phyloP scores from a whole-genome alignment of 192 early-diverging fungal species.

The Haplosporangium gracile region DNA sequence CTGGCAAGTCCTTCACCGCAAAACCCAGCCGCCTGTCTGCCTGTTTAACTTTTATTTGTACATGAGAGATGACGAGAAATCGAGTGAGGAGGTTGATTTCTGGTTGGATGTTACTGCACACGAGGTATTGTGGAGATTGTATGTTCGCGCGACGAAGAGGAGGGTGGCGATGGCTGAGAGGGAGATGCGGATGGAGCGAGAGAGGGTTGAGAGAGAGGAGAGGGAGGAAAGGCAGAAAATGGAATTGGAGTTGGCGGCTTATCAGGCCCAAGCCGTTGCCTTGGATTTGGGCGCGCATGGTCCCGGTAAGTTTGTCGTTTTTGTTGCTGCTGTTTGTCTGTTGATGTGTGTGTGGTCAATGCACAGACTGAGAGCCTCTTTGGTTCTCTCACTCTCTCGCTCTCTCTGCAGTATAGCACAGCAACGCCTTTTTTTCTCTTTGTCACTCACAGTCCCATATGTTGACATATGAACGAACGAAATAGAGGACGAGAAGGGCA shows the following conservation, averaged over 20 bases:
- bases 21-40: constrained; percentile 78
- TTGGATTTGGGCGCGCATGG: background rate
- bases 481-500: background rate
- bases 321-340: background rate
- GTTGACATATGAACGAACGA: too few relatives aligned
- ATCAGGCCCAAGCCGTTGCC: background rate
- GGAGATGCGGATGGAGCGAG: constrained; percentile 14
- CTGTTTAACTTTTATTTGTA: constrained; percentile 84
- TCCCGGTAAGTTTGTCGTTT: background rate
- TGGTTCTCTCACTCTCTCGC: background rate
- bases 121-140: constrained; percentile 75
- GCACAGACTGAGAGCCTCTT: background rate
- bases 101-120: constrained; percentile 81
- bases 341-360: background rate
- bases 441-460: too few relatives aligned
- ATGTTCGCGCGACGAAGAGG: constrained; percentile 49
- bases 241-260: constrained; percentile 3
- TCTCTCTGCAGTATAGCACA: background rate
- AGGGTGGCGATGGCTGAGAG: constrained; percentile 15
- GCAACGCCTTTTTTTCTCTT: background rate
- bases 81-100: constrained; percentile 81
- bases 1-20: constrained; percentile 75
- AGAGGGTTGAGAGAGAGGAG: constrained; percentile 14
- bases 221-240: background rate
- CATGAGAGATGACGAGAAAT: constrained; percentile 74